Conservation (phyloP, 257 asterid species). For the Fraxinus anomala region DNA sequence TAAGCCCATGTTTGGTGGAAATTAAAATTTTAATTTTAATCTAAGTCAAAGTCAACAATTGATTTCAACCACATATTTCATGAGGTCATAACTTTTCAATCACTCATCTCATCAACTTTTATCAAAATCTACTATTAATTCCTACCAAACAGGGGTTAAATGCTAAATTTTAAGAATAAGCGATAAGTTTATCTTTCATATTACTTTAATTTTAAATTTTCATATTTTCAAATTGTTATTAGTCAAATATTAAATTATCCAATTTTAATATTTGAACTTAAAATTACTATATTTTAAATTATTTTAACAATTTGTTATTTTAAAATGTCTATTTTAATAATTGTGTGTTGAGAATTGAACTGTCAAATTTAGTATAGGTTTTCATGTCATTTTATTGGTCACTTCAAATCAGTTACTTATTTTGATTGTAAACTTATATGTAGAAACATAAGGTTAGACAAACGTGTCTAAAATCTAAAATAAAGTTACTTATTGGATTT, state of each 20-base stretch:
- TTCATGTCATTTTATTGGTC: background rate
- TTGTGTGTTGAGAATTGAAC: background rate
- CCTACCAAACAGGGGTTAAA: too few species aligned
- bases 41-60: too few species aligned
- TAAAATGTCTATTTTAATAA: too few species aligned
- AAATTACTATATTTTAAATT: too few species aligned
- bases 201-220: too few species aligned
- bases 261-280: background rate
- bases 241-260: background rate
- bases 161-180: background rate
- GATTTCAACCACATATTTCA: too few species aligned
- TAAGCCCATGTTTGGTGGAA: too few species aligned
- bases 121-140: too few species aligned
- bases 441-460: background rate
- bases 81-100: too few species aligned
- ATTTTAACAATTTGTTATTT: too few species aligned
- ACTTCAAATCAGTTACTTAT: background rate
- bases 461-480: background rate
- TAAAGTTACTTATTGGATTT: background rate
- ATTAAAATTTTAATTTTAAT: too few species aligned
- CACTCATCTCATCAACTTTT: too few species aligned
- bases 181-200: background rate
- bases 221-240: background rate
- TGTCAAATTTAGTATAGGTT: background rate
- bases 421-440: background rate